Base-by-base conservation (phyloP, 179 eudicot species). In the Beta corolliflora region DNA sequence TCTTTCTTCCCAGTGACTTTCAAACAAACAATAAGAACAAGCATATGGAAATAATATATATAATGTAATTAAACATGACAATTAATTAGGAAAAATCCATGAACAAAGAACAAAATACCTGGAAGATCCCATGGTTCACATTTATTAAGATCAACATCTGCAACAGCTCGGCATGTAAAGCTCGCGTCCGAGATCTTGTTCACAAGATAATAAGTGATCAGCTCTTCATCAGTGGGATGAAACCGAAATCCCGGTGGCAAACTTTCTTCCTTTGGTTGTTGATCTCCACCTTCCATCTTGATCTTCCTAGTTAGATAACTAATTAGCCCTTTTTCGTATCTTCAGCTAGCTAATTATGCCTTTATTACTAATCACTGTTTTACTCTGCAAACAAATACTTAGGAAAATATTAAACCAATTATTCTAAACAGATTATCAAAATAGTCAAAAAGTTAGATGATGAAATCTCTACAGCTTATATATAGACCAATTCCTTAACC, bases 51-150 rank as follows among this genome's bases (percentile, higher is more conserved):
- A 56, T 16, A 56, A 12, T 15, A 56, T 56, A 15, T 54, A 11
- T 6, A 16, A 54, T 8, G 11, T 54, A 54, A 54, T 2, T 2
- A 54, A 11, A 16, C n/a, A 58, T 58, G 67, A 29, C 0, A 36
- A 2, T 4, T 59, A 59, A 68, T 36, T 41, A 36, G 18, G n/a
- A 0, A 41, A 68, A 7, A 8, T 41, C 9, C 19, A 41, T 36
- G 8, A 44, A 44, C 25, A 53, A 46, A 31, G 48, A 5, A 50
- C 4, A 56, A 3, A 48, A 21, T 83, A 86, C 88, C 86, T 78
- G 93, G 91, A 79, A 88, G 90, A 82, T 90, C 91, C 92, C 92
- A 90, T 19, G 91, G 92, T 78, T 90, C 92, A 25, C 85, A 89
- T 79, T 88, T 88, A 79, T 88, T 88, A 59, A 88, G 91, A 83